A percentile compares a stretch with the other conserved stretches of the same genome.
Evolutionary conservation across 1,139 yeast genomes (phyloP).

Genomic region (Wickerhamomyces sp.): DNA sequence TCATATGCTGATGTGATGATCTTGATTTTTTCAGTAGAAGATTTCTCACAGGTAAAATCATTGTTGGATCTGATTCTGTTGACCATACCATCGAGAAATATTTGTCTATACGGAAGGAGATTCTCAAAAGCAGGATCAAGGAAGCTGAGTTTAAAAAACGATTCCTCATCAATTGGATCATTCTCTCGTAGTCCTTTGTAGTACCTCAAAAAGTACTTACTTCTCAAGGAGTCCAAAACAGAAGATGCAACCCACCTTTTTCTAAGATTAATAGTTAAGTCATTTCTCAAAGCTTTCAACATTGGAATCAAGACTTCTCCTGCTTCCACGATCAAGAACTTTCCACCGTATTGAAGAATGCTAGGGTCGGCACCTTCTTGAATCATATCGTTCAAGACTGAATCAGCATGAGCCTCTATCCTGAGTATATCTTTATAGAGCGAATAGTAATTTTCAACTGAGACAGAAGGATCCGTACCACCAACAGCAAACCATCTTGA

Average conservation of each 20-base stretch:
- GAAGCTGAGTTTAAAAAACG: conserved; percentile 6
- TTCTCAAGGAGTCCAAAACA: background rate
- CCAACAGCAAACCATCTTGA: background rate
- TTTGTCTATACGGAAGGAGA: conserved; percentile 12
- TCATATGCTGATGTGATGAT: conserved; percentile 2
- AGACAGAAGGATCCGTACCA: background rate
- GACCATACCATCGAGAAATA: conserved; percentile 2
- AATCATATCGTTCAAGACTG: background rate
- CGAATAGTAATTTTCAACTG: background rate
- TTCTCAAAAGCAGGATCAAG: conserved; percentile 18
- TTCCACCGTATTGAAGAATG: background rate
- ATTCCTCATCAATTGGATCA: conserved; percentile 1
- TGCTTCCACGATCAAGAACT: background rate
- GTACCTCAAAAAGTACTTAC: background rate
- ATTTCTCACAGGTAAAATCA: background rate
- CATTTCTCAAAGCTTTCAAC: background rate
- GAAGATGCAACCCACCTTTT: background rate
- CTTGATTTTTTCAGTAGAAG: conserved; percentile 8
- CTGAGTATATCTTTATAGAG: background rate
- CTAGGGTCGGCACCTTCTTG: background rate
- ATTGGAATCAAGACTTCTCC: background rate
- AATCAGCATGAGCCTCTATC: background rate
- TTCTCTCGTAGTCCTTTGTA: background rate
- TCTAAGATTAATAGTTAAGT: background rate
- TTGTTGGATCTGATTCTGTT: background rate